A percentile compares a stretch with the other conserved stretches of the same genome.
These are phyloP conservation scores for Arabidopsis suecica DNA, from an alignment of 345 rosid species.

Conservation along the genomic window DNA sequence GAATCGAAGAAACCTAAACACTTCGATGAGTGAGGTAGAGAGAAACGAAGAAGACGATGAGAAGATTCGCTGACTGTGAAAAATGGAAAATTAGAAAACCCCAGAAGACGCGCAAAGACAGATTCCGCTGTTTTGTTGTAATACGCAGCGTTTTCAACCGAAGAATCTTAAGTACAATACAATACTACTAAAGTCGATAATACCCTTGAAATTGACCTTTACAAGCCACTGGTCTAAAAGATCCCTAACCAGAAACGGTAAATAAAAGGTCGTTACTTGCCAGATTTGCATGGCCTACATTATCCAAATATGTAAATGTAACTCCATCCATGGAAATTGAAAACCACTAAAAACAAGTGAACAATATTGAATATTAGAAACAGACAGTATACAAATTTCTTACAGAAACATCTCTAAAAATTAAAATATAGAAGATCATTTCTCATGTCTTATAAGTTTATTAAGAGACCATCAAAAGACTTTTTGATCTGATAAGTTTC, in stretches of 20 bases:
- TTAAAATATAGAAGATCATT: not conserved
- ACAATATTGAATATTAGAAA: not conserved
- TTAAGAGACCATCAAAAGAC: not conserved
- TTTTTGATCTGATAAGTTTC: not conserved
- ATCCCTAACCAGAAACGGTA: slow-evolving; percentile 7
- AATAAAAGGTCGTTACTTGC: not conserved
- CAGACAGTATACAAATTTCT: not conserved
- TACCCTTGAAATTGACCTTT: slow-evolving; percentile 31
- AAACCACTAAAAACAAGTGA: not conserved
- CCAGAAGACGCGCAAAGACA: slow-evolving; percentile 36
- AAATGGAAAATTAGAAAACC: slow-evolving; percentile 14
- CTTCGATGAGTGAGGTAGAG: slow-evolving; percentile 30
- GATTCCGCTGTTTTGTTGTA: slow-evolving; percentile 33
- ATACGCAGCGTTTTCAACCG: slow-evolving; percentile 40
- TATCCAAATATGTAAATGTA: slow-evolving; percentile 3
- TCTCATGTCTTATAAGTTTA: not conserved
- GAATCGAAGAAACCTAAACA: slow-evolving; percentile 63
- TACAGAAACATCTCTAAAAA: not conserved
- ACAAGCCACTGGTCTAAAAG: not conserved
- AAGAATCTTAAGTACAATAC: slow-evolving; percentile 12
- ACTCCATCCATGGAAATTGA: not conserved
- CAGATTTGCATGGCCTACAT: slow-evolving; percentile 14
- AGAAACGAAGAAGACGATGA: slow-evolving; percentile 14
- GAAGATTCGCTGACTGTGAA: not conserved
- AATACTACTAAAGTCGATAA: slow-evolving; percentile 1